phyloP scores from a whole-genome alignment of 2,329 filamentous ascomycete species.

The Verticillium zaregamsianum region DNA sequence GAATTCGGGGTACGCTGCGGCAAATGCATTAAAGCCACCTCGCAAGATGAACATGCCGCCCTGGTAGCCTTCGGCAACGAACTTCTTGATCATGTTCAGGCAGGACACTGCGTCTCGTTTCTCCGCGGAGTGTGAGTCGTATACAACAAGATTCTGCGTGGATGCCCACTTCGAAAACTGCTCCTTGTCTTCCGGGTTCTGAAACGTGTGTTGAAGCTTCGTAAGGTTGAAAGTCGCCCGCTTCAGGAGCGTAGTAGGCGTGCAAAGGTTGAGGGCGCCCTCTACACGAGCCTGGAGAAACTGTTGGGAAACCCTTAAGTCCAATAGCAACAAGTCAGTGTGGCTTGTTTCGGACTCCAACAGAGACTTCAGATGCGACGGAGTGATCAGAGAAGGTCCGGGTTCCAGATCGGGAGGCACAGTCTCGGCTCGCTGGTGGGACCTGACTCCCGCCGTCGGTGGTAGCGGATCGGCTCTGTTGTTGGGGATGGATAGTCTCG shows the following conservation, averaged over 20 bases:
- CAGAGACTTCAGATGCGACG: constrained; percentile 51
- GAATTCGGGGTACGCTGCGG: constrained; percentile 58
- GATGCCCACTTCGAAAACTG: constrained; percentile 75
- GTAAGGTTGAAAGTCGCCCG: constrained; percentile 84
- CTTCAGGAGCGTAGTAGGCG: constrained; percentile 90
- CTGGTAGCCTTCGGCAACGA: constrained; percentile 75
- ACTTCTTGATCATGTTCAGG: constrained; percentile 90
- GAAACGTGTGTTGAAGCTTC: constrained; percentile 84
- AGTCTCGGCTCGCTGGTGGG: constrained; percentile 41
- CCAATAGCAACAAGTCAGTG: constrained; percentile 63
- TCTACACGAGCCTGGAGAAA: constrained; percentile 70
- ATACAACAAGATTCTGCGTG: constrained; percentile 76
- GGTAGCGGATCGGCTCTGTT: constrained; percentile 38
- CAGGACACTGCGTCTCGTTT: constrained; percentile 77
- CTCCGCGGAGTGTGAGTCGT: constrained; percentile 73
- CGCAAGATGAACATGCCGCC: constrained; percentile 72
- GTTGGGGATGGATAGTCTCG: constrained; percentile 49
- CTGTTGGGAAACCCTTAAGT: constrained; percentile 82
- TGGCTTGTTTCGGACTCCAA: constrained; percentile 36
- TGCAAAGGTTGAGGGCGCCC: constrained; percentile 87
- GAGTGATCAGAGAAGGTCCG: constrained; percentile 47
- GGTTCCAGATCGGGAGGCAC: constrained; percentile 46
- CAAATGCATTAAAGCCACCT: constrained; percentile 77
- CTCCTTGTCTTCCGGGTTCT: constrained; percentile 61
- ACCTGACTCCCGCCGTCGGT: constrained; percentile 14